Evolutionary conservation across 148 eudicot species (phyloP).

Genomic region (Salicornia ramosissima): DNA sequence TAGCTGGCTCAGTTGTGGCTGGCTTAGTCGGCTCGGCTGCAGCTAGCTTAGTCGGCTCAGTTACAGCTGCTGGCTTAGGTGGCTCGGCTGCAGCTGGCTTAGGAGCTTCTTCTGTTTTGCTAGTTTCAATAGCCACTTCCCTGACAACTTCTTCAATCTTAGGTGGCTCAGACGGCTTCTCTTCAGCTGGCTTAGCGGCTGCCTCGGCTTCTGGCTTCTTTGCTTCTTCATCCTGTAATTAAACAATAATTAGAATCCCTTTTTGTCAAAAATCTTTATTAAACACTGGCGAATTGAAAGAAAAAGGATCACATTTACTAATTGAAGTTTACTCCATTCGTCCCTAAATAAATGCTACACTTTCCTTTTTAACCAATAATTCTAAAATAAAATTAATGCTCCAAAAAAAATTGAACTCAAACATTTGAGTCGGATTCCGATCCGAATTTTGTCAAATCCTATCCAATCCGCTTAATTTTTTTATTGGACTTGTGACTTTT

Average conservation of each 20-base stretch:
- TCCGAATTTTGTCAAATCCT: too few species aligned
- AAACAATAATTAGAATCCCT: not conserved
- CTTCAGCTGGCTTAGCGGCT: constrained; percentile 1
- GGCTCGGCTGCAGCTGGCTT: constrained; percentile 15
- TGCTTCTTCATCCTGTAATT: constrained; percentile 23
- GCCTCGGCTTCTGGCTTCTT: constrained; percentile 17
- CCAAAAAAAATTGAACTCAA: too few species aligned
- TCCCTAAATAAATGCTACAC: too few species aligned
- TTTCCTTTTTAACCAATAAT: too few species aligned
- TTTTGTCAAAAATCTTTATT: too few species aligned
- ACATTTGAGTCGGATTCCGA: too few species aligned
- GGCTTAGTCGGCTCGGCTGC: constrained; percentile 21
- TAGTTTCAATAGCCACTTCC: not conserved
- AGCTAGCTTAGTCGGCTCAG: constrained; percentile 10
- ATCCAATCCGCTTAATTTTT: too few species aligned
- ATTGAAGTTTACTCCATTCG: too few species aligned
- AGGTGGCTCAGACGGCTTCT: not conserved
- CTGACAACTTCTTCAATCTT: constrained; percentile 4
- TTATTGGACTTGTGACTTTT: too few species aligned
- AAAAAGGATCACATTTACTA: too few species aligned
- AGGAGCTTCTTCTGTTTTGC: constrained; percentile 9
- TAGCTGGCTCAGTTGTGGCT: constrained; percentile 7
- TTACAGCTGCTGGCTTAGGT: constrained; percentile 16
- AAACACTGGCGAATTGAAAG: too few species aligned
- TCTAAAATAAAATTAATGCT: too few species aligned